Percentiles rank a stretch among this genome's conserved stretches.
Conservation (phyloP, 2,329 filamentous ascomycete genomes). For the Penicillium oxalicum region DNA sequence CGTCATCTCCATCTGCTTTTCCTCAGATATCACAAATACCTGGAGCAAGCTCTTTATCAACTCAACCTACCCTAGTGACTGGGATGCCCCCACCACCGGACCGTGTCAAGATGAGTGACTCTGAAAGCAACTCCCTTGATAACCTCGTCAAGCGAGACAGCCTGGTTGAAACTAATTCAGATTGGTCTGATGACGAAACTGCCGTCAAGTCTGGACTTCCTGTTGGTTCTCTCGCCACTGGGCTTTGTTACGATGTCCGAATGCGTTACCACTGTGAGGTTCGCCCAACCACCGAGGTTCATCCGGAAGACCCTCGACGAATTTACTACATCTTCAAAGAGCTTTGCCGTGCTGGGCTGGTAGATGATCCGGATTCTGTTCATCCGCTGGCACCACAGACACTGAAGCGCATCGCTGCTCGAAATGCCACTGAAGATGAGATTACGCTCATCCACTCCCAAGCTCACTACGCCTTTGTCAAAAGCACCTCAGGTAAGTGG, state of each 20-base stretch:
- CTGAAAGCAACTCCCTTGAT: conserved; percentile 19
- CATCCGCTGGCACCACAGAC: conserved; percentile 48
- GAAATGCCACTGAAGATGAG: conserved; percentile 71
- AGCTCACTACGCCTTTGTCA: conserved; percentile 75
- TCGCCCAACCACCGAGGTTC: conserved; percentile 62
- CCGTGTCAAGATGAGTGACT: conserved; percentile 22
- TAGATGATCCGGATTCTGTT: conserved; percentile 55
- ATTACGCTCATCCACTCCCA: conserved; percentile 72
- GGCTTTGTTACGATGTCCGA: conserved; percentile 82
- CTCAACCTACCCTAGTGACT: conserved; percentile 1
- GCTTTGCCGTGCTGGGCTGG: conserved; percentile 73
- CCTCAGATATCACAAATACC: conserved; percentile 9
- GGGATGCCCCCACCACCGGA: conserved; percentile 18
- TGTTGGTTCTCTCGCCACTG: conserved; percentile 56
- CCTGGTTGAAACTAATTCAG: conserved; percentile 35
- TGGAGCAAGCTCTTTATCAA: conserved; percentile 8
- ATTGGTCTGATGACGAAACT: conserved; percentile 36
- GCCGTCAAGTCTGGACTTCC: conserved; percentile 39
- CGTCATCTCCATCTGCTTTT: conserved; percentile 15
- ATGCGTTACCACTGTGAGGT: conserved; percentile 96
- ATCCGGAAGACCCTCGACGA: conserved; percentile 87
- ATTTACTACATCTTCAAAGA: conserved; percentile 92
- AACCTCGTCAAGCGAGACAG: conserved; percentile 25
- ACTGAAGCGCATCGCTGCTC: conserved; percentile 65
- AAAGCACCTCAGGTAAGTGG: conserved; percentile 45